Percentiles rank a stretch among this genome's conserved stretches.
phyloP scores from a whole-genome alignment of 2,329 filamentous ascomycete genomes.

The Colletotrichum cuscutae region DNA sequence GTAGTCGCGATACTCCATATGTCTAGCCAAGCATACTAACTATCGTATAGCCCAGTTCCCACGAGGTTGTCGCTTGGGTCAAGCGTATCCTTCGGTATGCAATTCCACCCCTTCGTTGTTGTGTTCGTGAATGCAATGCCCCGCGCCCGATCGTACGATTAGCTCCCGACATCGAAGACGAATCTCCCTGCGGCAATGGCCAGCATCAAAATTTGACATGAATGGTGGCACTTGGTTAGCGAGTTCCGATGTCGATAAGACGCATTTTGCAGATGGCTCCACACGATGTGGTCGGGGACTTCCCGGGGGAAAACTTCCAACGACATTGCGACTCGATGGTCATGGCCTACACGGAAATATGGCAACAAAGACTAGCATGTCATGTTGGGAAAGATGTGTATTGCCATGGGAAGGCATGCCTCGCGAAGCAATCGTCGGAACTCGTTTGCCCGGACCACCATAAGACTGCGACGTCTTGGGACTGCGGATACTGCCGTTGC shows the following conservation, averaged over 20 bases:
- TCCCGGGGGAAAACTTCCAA: neutral
- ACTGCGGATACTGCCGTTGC: neutral
- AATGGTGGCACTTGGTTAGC: neutral
- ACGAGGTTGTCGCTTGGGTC: constrained; percentile 99
- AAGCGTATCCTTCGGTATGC: constrained; percentile 92
- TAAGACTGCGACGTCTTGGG: neutral
- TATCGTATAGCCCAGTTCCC: constrained; percentile 59
- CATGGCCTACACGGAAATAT: neutral
- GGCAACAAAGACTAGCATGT: neutral
- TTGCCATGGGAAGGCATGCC: neutral
- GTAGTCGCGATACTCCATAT: neutral
- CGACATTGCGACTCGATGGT: neutral
- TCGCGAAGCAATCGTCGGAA: neutral
- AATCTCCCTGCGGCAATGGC: neutral
- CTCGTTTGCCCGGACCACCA: neutral
- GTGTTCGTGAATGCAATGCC: neutral
- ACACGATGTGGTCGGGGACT: constrained; percentile 1
- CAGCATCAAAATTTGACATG: neutral
- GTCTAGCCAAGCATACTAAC: constrained; percentile 1
- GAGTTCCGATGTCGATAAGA: neutral
- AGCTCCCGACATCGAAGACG: constrained; percentile 8
- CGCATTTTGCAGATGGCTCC: neutral
- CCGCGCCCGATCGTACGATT: neutral
- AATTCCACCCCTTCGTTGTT: neutral
- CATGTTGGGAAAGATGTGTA: neutral